Evolutionary conservation across 2,329 filamentous ascomycete species (phyloP), one percentile per base, ranked within the genome.

Genomic region (Hypoxylon sp.): DNA sequence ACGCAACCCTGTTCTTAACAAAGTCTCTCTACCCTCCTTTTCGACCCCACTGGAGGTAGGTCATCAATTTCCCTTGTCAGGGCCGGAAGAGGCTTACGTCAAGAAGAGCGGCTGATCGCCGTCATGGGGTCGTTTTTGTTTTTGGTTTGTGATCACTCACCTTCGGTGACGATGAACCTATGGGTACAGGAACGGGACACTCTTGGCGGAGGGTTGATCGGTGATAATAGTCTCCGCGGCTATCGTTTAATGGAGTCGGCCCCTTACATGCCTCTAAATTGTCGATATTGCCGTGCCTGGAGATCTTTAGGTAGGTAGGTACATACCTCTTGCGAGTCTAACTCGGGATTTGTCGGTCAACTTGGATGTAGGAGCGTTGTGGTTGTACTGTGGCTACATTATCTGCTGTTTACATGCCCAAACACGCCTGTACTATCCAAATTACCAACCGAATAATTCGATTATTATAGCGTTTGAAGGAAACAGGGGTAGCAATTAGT

Each of bases 31-130:
- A 14, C 40, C 27, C 46, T 54, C 14, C 54, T 61, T 46, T 55
- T 55, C 59, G 54, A 64, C 64, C 63, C 66, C 69, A 64, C 62
- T 40, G 49, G 53, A 69, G 46, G 60, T 54, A 68, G 64, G 61
- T 69, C 63, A 65, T 66, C 54, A 62, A 66, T 69, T 61, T 62
- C 58, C 69, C 69, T 69, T 65, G 66, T 69, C 60, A 67, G 30
- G 61, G 54, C 58, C 63, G 63, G 66, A 65, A 67, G 49, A 69
- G 63, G 63, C 66, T 69, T 71, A 62, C 69, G 66, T 71, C 69
- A 69, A 69, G 58, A 56, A 51, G 44, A 61, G 60, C 63, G 63
- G 63, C 66, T 67, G 69, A 71, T 71, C 63, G 62, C 57, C 69
- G 40, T 69, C 66, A 62, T 67, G 63, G 60, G 64, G 27, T 60